Base-by-base conservation (phyloP, 768 basidiomycete species). In the Daedaleopsis nitida region DNA sequence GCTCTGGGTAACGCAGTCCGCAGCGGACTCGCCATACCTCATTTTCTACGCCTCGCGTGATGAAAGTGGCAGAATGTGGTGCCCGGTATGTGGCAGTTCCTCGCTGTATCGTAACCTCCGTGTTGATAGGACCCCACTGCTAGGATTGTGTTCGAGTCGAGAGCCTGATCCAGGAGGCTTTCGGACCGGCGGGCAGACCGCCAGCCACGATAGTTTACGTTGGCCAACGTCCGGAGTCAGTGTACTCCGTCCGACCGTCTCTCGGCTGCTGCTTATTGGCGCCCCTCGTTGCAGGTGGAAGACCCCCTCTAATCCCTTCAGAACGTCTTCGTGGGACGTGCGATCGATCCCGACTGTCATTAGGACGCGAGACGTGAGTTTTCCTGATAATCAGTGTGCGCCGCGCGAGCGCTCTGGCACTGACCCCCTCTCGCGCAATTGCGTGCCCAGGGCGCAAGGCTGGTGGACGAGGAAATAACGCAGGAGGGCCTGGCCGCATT, bases 21-120 rank as follows among this genome's bases (percentile, higher is more conserved):
- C 77, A 75, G 11, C 73, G 78, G n/a, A 83, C 85, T 44, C 27
- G 27, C 68, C 76, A 16, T 89, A 80, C 60, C 56, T 91, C 27
- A 75, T 92, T n/a, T 90, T 92, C 71, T 91, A 86, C 63, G 82
- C 89, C 11, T 89, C 87, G 19, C 76, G 86, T 52, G 80, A 84
- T 1, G 78, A 67, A n/a, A 58, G 83, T 59, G 88, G 85, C 27
- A 70, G 75, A 56, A 73, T 86, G 69, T 92, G 91, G 90, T 92
- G 90, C 69, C 82, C 87, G 24, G 90, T 91, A 66, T 50, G 80
- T 78, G 44, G 23, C 42, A 39, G 59, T 53, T 45, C 52, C 47
- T 37, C 39, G 53, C 27, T 32, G 52, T 12, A 49, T 27, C 49
- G 23, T 55, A 50, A 39, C 58, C 38, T 58, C 58, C 57, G 50